Evolutionary conservation across 805 yeast genomes (phyloP), one percentile per base, ranked within the genome.

Genomic region (Starmerella bacillaris): DNA sequence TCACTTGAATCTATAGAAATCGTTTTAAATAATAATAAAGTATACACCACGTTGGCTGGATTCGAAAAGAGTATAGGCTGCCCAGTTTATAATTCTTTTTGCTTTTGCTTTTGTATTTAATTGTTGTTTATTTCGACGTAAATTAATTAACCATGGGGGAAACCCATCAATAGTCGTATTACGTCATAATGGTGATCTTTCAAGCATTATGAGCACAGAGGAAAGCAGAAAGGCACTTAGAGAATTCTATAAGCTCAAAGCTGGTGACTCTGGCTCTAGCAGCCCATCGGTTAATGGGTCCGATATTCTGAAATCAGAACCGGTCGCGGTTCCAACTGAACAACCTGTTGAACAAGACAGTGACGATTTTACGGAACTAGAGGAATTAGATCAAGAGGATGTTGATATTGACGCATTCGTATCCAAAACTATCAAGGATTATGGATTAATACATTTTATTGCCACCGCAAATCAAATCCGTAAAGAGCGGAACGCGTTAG

Each of bases 231-330:
- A 43, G 22, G 58, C 59, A 5, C 47, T 56, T 17, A 41, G 61
- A 6, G 57, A 56, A 34, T 56, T 56, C 35, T 56, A 56, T 46
- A 50, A 49, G 39, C 47, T 56, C 3, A 53, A 51, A 27, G n/a
- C n/a, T n/a, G n/a, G n/a, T n/a, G n/a, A n/a, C n/a, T n/a, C n/a
- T n/a, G 20, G 29, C 24, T 31, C 21, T 9, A 16, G 34, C 30
- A 24, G 22, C 19, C 31, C 20, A 21, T 11, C 34, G 27, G 27
- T 17, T 12, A 30, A 22, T 17, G 29, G 26, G 35, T n/a, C 35
- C 21, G 21, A 9, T n/a, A n/a, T n/a, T n/a, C n/a, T n/a, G n/a
- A n/a, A n/a, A n/a, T n/a, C n/a, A n/a, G 21, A 9, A 15, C 8
- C 19, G n/a, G 5, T 20, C 9, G n/a, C 31, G n/a, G 15, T 11